phyloP scores from a whole-genome alignment of 148 eudicot genomes.

The Oxyria digyna region DNA sequence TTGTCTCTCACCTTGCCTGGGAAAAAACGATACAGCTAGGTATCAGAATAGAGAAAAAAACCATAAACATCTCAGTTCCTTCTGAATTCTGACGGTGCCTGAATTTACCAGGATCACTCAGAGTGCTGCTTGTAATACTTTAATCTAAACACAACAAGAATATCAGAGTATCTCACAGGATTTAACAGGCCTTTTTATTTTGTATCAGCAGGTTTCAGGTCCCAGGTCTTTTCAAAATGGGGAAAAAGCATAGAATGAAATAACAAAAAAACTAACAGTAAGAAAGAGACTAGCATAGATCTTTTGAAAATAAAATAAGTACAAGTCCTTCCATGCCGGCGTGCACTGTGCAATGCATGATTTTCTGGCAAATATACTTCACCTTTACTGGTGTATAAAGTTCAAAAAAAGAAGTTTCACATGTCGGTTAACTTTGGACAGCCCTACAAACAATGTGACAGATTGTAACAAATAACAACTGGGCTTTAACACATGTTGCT shows the following conservation, averaged over 20 bases:
- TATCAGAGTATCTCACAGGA: not conserved
- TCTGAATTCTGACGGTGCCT: not conserved
- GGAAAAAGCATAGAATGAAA: not conserved
- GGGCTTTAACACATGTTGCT: not conserved
- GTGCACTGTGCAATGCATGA: not conserved
- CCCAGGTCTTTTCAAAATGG: not conserved
- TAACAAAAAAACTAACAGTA: not conserved
- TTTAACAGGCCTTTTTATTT: not conserved
- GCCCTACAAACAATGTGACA: too few relatives aligned
- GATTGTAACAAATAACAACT: too few relatives aligned
- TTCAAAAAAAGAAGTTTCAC: too few relatives aligned
- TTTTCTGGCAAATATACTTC: not conserved
- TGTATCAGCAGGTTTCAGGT: not conserved
- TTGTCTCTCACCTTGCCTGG: conserved; percentile 82
- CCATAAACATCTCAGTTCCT: not conserved
- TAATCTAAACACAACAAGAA: not conserved
- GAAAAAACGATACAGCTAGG: conserved; percentile 7
- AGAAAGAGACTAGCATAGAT: not conserved
- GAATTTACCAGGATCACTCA: not conserved
- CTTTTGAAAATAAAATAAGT: not conserved
- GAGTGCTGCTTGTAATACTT: not conserved
- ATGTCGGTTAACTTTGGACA: too few relatives aligned
- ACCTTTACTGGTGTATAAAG: not conserved
- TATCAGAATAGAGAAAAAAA: not conserved
- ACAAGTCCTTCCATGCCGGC: not conserved